Evolutionary conservation across 495 filamentous ascomycete genomes (phyloP).

Genomic region (Daldinia caldariorum): DNA sequence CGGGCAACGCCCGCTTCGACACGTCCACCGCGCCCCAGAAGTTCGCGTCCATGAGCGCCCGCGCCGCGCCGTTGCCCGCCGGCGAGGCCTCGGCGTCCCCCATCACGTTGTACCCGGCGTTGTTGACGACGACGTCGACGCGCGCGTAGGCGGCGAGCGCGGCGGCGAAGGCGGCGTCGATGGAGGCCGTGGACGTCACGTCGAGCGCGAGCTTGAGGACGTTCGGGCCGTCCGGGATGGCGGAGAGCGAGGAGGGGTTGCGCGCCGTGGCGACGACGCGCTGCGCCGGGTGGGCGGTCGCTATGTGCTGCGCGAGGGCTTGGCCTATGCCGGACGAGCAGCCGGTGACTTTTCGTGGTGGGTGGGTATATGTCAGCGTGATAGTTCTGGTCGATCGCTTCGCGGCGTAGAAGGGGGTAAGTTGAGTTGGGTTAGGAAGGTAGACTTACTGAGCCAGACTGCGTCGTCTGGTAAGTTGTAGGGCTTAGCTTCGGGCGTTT

Average conservation of each 20-base stretch:
- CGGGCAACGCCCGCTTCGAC: slow-evolving; percentile 56
- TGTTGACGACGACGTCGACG: slow-evolving; percentile 68
- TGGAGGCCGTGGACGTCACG: slow-evolving; percentile 52
- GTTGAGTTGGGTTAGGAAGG: background rate
- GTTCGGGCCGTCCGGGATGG: slow-evolving; percentile 52
- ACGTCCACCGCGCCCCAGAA: slow-evolving; percentile 63
- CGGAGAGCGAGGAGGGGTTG: slow-evolving; percentile 50
- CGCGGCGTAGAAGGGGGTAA: too few relatives aligned
- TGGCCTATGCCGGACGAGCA: slow-evolving; percentile 62
- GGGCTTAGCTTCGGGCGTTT: slow-evolving; percentile 45
- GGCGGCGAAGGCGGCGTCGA: slow-evolving; percentile 55
- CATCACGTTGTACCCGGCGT: slow-evolving; percentile 61
- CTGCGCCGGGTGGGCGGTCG: slow-evolving; percentile 42
- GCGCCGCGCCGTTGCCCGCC: slow-evolving; percentile 47
- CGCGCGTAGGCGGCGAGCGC: slow-evolving; percentile 53
- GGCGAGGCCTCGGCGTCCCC: slow-evolving; percentile 60
- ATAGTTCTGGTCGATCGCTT: background rate
- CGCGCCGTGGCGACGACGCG: slow-evolving; percentile 62
- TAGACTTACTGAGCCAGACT: slow-evolving; percentile 61
- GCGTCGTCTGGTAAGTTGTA: slow-evolving; percentile 60
- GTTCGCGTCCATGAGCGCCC: slow-evolving; percentile 59
- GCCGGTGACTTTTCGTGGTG: slow-evolving; percentile 54
- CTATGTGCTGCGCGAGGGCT: slow-evolving; percentile 51
- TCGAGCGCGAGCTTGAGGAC: slow-evolving; percentile 60
- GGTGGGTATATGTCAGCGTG: background rate